phyloP scores from a whole-genome alignment of 2,329 filamentous ascomycete genomes.

The Pseudogymnoascus sp. region DNA sequence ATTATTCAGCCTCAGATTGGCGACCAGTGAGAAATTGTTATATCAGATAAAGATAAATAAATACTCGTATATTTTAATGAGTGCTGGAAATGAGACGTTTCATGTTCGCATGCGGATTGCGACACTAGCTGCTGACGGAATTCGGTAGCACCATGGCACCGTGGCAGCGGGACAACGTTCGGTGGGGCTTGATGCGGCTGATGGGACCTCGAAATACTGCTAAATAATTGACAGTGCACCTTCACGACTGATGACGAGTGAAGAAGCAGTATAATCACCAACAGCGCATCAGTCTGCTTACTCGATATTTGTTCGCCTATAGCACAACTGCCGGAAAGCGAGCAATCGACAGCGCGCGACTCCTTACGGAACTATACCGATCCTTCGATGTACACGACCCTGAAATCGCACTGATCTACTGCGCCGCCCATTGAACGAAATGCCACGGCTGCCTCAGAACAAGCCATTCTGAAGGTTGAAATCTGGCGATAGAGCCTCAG shows the following conservation, averaged over 20 bases:
- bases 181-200: constrained; percentile 2
- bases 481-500: background rate
- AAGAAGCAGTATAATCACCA: background rate
- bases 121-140: constrained; percentile 1
- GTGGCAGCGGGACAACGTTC: background rate
- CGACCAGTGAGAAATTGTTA: background rate
- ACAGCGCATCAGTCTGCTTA: background rate
- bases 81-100: constrained; percentile 2
- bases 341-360: constrained; percentile 7
- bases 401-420: background rate
- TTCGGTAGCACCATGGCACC: background rate
- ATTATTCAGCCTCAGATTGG: background rate
- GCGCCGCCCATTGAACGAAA: background rate
- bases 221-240: background rate
- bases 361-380: background rate
- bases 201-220: background rate
- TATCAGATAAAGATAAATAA: background rate
- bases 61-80: background rate
- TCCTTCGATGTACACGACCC: constrained; percentile 1
- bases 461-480: background rate
- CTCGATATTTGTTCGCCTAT: background rate
- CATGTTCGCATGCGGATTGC: constrained; percentile 1
- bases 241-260: background rate
- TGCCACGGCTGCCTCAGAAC: background rate
- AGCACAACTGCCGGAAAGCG: background rate